phyloP scores from a whole-genome alignment of 352 stramenopile genomes.

The Thalassiosira gravida region DNA sequence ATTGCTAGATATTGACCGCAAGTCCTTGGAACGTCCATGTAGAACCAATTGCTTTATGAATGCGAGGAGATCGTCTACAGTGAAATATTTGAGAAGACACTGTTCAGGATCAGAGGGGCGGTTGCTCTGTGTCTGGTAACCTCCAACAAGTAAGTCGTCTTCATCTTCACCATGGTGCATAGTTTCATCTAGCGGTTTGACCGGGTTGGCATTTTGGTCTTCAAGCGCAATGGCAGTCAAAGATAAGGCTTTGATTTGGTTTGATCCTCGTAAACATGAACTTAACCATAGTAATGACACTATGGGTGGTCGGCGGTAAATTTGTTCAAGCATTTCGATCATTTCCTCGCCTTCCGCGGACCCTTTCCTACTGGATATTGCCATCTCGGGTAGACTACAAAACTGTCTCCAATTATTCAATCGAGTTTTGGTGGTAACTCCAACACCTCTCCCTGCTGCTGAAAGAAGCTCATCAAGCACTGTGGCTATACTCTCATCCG shows the following conservation, averaged over 20 bases:
- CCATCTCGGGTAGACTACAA: constrained; percentile 63
- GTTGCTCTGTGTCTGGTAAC: constrained; percentile 21
- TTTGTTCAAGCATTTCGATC: constrained; percentile 59
- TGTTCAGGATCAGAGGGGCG: constrained; percentile 42
- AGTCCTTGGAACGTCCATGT: constrained; percentile 57
- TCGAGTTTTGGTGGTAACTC: constrained; percentile 29
- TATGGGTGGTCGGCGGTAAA: constrained; percentile 68
- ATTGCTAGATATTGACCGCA: constrained; percentile 55
- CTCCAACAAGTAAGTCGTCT: constrained; percentile 45
- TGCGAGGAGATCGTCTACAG: constrained; percentile 63
- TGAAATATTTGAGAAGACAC: constrained; percentile 49
- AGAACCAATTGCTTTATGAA: constrained; percentile 79
- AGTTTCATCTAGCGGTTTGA: constrained; percentile 12
- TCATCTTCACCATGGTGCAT: constrained; percentile 21
- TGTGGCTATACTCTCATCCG: constrained; percentile 50
- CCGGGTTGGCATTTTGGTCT: constrained; percentile 16
- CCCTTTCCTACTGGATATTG: constrained; percentile 30
- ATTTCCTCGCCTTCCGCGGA: constrained; percentile 11
- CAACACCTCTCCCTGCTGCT: constrained; percentile 48
- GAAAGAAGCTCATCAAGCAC: constrained; percentile 76
- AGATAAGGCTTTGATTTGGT: constrained; percentile 75
- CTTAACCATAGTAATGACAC: constrained; percentile 77
- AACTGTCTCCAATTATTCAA: constrained; percentile 81
- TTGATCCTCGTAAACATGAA: constrained; percentile 63
- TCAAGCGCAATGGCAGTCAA: constrained; percentile 76